Conservation (phyloP, 306 rosid genomes). For the Argentina anserina region DNA sequence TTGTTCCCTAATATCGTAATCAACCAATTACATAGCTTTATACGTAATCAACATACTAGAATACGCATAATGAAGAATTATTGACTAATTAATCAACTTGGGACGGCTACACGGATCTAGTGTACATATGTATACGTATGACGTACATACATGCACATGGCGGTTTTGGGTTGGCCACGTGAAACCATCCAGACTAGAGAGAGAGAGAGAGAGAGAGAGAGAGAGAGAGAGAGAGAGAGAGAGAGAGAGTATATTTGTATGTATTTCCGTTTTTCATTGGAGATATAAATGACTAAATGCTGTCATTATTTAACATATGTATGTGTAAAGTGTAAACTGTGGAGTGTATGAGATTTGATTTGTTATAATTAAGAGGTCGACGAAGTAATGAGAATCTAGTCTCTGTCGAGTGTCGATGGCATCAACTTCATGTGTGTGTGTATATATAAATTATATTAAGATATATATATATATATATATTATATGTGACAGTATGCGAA, state of each 20-base stretch:
- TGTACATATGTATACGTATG: too few species aligned
- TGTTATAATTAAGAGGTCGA: not conserved
- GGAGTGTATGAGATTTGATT: not conserved
- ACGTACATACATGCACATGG: not conserved
- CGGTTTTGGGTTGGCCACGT: conserved; percentile 56
- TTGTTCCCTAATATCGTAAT: not conserved
- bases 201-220: not conserved
- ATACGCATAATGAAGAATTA: not conserved
- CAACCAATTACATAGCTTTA: not conserved
- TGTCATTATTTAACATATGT: not conserved
- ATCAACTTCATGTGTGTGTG: not conserved
- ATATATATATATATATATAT: too few species aligned
- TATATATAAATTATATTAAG: not conserved
- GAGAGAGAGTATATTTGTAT: not conserved
- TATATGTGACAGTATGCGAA: not conserved
- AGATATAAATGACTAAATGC: not conserved
- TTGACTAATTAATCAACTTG: not conserved
- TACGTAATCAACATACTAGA: not conserved
- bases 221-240: not conserved
- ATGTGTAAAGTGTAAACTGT: not conserved
- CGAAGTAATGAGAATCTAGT: not conserved
- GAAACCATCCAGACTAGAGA: conserved; percentile 23
- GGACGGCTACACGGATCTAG: conserved; percentile 8
- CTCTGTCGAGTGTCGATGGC: not conserved
- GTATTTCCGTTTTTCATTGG: conserved; percentile 13